Percentiles rank a stretch among this genome's conserved stretches.
phyloP scores from a whole-genome alignment of 129 eudicot species.

The Centrapalus pauciflorus region DNA sequence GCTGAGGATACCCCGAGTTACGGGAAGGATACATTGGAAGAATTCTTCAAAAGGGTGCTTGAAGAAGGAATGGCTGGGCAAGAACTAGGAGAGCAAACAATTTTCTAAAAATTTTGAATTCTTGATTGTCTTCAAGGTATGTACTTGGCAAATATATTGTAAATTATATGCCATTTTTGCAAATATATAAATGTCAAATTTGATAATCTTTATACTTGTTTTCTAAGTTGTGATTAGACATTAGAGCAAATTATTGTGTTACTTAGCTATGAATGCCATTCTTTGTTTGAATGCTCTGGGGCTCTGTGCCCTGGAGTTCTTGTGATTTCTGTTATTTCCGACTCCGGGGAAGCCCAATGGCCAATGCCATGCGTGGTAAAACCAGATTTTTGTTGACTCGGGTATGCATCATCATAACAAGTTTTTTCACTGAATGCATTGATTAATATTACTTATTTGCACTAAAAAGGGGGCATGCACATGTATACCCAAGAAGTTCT shows the following conservation, averaged over 20 bases:
- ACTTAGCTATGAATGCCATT: background rate
- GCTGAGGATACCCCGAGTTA: conserved; percentile 91
- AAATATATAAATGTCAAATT: conserved; percentile 16
- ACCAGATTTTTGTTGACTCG: no score
- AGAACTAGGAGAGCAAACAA: conserved; percentile 83
- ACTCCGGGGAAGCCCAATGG: no score
- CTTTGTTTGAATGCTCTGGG: conserved; percentile 6
- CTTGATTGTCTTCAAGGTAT: conserved; percentile 10
- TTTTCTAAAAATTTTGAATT: conserved; percentile 30
- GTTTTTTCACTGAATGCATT: no score
- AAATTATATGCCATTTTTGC: conserved; percentile 25
- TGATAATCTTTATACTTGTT: background rate
- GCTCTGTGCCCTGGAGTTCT: background rate
- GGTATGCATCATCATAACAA: no score
- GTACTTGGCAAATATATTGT: conserved; percentile 17
- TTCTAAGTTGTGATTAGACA: background rate
- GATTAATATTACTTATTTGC: no score
- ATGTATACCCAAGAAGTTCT: no score
- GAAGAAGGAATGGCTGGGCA: conserved; percentile 94
- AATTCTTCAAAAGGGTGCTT: conserved; percentile 71
- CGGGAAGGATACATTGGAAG: conserved; percentile 88
- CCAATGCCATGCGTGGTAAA: no score
- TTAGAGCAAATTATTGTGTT: background rate
- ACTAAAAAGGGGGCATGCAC: no score
- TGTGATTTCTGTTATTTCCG: background rate